Conservation (phyloP, 2,329 filamentous ascomycete genomes). For the Stagonosporopsis rhizophila region DNA sequence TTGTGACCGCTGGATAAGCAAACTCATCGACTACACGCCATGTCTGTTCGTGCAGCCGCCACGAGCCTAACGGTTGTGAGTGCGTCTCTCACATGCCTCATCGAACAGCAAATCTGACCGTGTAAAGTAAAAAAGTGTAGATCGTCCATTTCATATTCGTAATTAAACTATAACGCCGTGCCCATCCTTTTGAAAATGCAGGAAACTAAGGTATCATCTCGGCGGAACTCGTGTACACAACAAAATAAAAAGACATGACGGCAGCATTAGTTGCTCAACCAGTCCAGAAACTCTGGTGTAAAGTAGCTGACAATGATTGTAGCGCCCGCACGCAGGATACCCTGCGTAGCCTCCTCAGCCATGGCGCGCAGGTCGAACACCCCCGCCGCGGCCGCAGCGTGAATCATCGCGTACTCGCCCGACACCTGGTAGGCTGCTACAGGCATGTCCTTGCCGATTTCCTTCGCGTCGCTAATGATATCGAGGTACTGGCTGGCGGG, state of each 20-base stretch:
- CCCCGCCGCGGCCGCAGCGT: constrained; percentile 91
- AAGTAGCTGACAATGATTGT: constrained; percentile 96
- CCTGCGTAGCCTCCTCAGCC: constrained; percentile 93
- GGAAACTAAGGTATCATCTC: constrained; percentile 12
- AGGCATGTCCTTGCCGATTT: constrained; percentile 88
- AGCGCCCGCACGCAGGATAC: constrained; percentile 89
- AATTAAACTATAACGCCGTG: constrained; percentile 18
- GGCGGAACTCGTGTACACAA: background rate
- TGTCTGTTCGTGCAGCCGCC: too few relatives aligned
- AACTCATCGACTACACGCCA: too few relatives aligned
- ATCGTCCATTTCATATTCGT: constrained; percentile 9
- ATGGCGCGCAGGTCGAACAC: constrained; percentile 95
- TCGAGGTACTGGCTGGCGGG: constrained; percentile 94
- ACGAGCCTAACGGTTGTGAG: background rate
- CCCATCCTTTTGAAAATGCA: constrained; percentile 13
- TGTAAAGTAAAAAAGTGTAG: background rate
- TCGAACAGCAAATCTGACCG: too few relatives aligned
- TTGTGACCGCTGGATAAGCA: too few relatives aligned
- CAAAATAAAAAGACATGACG: background rate
- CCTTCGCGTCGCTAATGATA: constrained; percentile 97
- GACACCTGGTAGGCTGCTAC: constrained; percentile 96
- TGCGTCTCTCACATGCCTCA: background rate
- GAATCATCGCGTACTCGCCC: constrained; percentile 97
- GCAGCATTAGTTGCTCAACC: constrained; percentile 55
- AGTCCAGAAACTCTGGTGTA: constrained; percentile 76